These are phyloP conservation scores for Lactarius sanguifluus DNA, from an alignment of 768 basidiomycete species.

Conservation along the genomic window DNA sequence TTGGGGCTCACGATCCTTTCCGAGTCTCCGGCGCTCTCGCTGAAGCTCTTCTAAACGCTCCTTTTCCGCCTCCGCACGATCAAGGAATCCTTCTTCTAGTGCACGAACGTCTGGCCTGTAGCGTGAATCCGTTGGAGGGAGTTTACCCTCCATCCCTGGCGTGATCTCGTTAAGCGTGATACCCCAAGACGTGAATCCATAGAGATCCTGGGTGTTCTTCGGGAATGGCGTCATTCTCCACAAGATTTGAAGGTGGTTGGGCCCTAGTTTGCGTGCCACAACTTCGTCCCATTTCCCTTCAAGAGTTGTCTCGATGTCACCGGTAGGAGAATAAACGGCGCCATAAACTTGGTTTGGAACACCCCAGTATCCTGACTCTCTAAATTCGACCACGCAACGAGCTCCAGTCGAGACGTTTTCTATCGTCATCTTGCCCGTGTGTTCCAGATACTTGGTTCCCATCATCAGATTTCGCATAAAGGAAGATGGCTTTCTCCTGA, in stretches of 20 bases:
- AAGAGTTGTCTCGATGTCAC: slow-evolving; percentile 57
- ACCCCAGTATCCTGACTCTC: slow-evolving; percentile 83
- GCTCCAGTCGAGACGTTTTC: slow-evolving; percentile 56
- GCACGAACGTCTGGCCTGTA: slow-evolving; percentile 80
- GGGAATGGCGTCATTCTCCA: slow-evolving; percentile 79
- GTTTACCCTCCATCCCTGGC: slow-evolving; percentile 54
- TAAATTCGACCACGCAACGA: slow-evolving; percentile 78
- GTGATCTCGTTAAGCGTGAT: slow-evolving; percentile 83
- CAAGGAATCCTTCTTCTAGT: slow-evolving; percentile 73
- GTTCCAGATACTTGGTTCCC: slow-evolving; percentile 89
- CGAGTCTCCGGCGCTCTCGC: slow-evolving; percentile 62
- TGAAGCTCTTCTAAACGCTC: slow-evolving; percentile 71
- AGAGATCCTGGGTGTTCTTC: slow-evolving; percentile 65
- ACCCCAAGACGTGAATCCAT: slow-evolving; percentile 80
- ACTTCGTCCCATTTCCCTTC: slow-evolving; percentile 92
- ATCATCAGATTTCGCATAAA: slow-evolving; percentile 90
- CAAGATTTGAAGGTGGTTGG: slow-evolving; percentile 67
- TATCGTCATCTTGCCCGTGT: slow-evolving; percentile 75
- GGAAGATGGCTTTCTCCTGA: slow-evolving; percentile 82
- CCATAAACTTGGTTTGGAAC: slow-evolving; percentile 72
- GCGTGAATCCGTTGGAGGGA: slow-evolving; percentile 83
- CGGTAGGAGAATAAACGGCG: slow-evolving; percentile 51
- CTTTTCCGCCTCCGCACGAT: slow-evolving; percentile 73
- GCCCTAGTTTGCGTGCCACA: slow-evolving; percentile 64
- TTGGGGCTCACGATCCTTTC: slow-evolving; percentile 58